Base-by-base conservation (phyloP, 2,329 filamentous ascomycete species). In the Scedosporium dehoogii region DNA sequence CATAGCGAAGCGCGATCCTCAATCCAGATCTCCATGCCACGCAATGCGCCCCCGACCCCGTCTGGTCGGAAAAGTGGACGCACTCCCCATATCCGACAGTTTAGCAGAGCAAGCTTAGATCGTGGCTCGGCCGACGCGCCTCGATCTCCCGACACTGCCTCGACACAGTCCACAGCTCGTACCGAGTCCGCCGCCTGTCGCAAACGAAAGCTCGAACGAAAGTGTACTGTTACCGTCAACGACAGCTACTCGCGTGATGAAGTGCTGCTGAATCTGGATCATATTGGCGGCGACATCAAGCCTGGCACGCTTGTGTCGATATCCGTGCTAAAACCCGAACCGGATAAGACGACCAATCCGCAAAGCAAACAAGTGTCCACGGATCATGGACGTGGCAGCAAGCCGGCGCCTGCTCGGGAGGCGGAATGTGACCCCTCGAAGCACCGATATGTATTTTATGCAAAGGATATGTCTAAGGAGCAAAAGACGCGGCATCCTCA, bases 191-290 rank as follows among this genome's bases (percentile, higher is more conserved):
- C 63, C 57, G 14, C 63, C 64, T 6, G 27, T 56, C 16, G 61
- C 63, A 12, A 61, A 38, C 46, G 63, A 59, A 44, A 64, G 14
- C 58, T 64, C n/a, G 80, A 83, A 67, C 76, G 80, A 33, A 75
- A 75, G 65, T 85, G 81, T 67, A 80, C 75, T 53, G 78, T 85
- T 62, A 79, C 79, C 7, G 79, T 86, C 67, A 89, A 92, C 71
- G 90, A 96, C 67, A 85, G 83, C 51, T 88, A 92, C 69, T 86
- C 88, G 7, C 83, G 82, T 63, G 90, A 96, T 69, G 90, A 93
- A 68, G 86, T 94, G 55, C 79, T 94, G 23, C 81, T 96, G 69
- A 94, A 93, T 71, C 80, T 88, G 63, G 86, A 90, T 62, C 80
- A 87, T 16, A 84, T 93, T 64, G 83, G 85, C 61, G 78, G 81